A percentile compares a stretch with the other conserved stretches of the same genome.
Evolutionary conservation across 345 rosid genomes (phyloP).

Genomic region (Eutrema heterophyllum): DNA sequence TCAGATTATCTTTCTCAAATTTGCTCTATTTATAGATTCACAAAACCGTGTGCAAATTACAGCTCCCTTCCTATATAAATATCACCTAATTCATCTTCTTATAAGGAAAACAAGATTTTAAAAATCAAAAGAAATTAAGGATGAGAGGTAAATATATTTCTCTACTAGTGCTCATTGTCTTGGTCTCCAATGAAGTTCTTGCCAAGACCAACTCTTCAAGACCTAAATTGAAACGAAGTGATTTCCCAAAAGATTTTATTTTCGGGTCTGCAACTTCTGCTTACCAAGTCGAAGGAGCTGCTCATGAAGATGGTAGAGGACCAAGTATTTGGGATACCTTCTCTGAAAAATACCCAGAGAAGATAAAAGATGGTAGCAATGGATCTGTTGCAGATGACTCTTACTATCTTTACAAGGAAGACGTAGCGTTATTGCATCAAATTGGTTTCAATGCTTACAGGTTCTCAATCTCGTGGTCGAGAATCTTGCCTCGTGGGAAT

Average conservation of each 20-base stretch:
- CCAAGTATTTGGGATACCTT: too few relatives aligned
- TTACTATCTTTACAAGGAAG: not conserved
- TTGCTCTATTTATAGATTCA: not conserved
- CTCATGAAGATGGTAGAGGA: too few relatives aligned
- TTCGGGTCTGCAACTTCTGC: not conserved
- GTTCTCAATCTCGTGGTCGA: not conserved
- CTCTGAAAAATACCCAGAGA: too few relatives aligned
- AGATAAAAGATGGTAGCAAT: not conserved
- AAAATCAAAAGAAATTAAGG: not conserved
- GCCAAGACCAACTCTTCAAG: not conserved
- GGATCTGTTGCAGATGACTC: slow-evolving; percentile 1
- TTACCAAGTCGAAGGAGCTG: not conserved
- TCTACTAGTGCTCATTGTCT: not conserved
- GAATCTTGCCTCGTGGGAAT: not conserved
- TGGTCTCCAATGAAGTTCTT: not conserved
- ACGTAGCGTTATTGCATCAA: not conserved
- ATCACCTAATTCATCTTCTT: not conserved
- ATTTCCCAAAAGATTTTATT: not conserved
- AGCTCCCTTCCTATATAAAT: not conserved
- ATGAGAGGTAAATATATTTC: not conserved
- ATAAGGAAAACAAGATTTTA: not conserved
- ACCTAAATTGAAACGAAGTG: not conserved
- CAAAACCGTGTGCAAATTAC: not conserved
- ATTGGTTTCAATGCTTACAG: not conserved
- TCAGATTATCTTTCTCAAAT: not conserved